Percentiles rank a stretch among this genome's conserved stretches.
phyloP scores from a whole-genome alignment of 768 basidiomycete species.

The Tulasnella sp. region DNA sequence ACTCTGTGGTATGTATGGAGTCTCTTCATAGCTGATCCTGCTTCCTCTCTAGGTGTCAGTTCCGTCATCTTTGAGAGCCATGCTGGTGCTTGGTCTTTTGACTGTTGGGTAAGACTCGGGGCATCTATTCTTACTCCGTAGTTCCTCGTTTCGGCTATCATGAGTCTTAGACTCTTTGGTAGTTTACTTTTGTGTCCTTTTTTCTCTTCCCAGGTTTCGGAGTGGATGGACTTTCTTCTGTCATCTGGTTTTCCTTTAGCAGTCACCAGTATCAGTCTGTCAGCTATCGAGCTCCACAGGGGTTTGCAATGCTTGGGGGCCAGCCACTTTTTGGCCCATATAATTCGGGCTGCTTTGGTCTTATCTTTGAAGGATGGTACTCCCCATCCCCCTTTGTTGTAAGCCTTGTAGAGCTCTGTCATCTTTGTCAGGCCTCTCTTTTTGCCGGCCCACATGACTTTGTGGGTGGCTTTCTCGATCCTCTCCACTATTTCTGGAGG shows the following conservation, averaged over 20 bases:
- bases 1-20: neutral
- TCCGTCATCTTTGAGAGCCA: neutral
- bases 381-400: neutral
- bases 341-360: neutral
- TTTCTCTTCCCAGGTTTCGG: neutral
- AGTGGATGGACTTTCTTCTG: neutral
- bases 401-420: neutral
- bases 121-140: neutral
- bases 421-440: neutral
- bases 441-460: neutral
- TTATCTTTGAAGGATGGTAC: neutral
- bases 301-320: neutral
- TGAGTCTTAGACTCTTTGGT: neutral
- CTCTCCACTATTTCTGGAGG: neutral
- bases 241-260: neutral
- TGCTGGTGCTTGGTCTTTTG: constrained; percentile 1
- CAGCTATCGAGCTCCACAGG: neutral
- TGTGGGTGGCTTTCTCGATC: neutral
- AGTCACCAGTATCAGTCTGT: neutral
- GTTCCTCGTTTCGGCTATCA: neutral
- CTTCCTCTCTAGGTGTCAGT: no score
- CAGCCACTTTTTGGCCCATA: neutral
- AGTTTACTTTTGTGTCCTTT: neutral
- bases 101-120: neutral
- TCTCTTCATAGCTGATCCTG: neutral